Base-by-base conservation (phyloP, 2,329 filamentous ascomycete genomes). In the Ophiostoma populinum region DNA sequence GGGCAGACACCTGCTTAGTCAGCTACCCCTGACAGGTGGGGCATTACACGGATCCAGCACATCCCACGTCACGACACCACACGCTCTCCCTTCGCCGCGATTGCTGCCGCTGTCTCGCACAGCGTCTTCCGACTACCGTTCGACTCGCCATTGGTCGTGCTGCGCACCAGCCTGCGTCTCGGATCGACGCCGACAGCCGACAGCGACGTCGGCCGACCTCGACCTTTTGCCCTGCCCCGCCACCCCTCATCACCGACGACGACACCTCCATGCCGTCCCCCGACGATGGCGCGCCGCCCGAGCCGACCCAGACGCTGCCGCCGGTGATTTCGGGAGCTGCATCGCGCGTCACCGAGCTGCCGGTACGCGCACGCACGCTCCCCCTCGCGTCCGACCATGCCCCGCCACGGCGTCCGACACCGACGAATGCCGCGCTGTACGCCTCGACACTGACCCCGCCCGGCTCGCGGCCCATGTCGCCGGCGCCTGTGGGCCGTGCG, bases 261-360 rank as follows among this genome's bases (percentile, higher is more conserved):
- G 4, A 15, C 19, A 38, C 56, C 31, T 18, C 70, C 61, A 81
- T 81, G 76, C 73, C 73, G 67, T 66, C 72, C 56, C 60, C 67
- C 52, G 61, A 68, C 53, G 62, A 77, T 71, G 71, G 63, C 60
- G 60, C 65, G 50, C 58, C 69, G 48, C 62, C 70, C 58, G 69
- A 76, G 56, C 71, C 75, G 53, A 68, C 78, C 56, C 72, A 75
- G 55, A 69, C 75, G 49, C 67, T 79, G 54, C 75, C 79, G 49
- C 75, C 79, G 49, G 60, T 72, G 21, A 22, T 6, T 11, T 22
- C 21, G 21, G n/a, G n/a, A n/a, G n/a, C n/a, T n/a, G n/a, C n/a
- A n/a, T n/a, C n/a, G n/a, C 24, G 10, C 6, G 17, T 17, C 24
- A 16, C 22, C 18, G 32, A 33, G n/a, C 29, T 31, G 3, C 39